phyloP scores from a whole-genome alignment of 768 basidiomycete genomes.

The Guyanaporus albipodus region DNA sequence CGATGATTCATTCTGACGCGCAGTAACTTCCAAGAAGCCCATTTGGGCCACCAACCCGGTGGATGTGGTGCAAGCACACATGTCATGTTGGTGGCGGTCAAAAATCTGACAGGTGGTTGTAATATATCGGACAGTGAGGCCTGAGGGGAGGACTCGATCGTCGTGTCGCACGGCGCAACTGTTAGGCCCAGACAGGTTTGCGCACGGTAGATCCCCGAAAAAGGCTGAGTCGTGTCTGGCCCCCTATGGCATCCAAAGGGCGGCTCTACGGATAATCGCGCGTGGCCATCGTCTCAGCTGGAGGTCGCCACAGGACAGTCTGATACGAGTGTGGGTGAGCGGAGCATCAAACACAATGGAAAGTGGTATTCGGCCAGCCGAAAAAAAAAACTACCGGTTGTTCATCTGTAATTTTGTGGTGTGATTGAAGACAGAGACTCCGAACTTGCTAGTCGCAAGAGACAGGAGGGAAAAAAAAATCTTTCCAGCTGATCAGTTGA shows the following conservation, averaged over 20 bases:
- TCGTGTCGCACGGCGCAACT: no score
- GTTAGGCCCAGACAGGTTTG: no score
- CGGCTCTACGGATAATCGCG: background rate
- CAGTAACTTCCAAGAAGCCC: background rate
- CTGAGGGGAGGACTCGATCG: no score
- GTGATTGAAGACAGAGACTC: slow-evolving; percentile 17
- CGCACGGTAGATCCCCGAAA: slow-evolving; percentile 11
- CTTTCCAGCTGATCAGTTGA: slow-evolving; percentile 15
- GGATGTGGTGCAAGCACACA: slow-evolving; percentile 6
- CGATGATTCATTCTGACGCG: background rate
- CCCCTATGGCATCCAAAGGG: background rate
- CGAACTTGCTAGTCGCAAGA: background rate
- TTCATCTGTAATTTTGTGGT: slow-evolving; percentile 3
- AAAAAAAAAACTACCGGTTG: slow-evolving; percentile 18
- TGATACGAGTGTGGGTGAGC: slow-evolving; percentile 2
- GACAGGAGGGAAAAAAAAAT: slow-evolving; percentile 14
- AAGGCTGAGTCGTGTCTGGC: slow-evolving; percentile 5
- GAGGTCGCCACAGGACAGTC: slow-evolving; percentile 1
- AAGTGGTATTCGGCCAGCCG: slow-evolving; percentile 2
- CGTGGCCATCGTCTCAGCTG: background rate
- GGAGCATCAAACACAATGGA: background rate
- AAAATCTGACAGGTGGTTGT: slow-evolving; percentile 17
- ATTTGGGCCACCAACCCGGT: slow-evolving; percentile 6
- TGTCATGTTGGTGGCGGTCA: slow-evolving; percentile 12
- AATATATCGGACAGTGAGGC: slow-evolving; percentile 8